phyloP scores from a whole-genome alignment of 2,329 filamentous ascomycete species.

The Fusarium sp. region DNA sequence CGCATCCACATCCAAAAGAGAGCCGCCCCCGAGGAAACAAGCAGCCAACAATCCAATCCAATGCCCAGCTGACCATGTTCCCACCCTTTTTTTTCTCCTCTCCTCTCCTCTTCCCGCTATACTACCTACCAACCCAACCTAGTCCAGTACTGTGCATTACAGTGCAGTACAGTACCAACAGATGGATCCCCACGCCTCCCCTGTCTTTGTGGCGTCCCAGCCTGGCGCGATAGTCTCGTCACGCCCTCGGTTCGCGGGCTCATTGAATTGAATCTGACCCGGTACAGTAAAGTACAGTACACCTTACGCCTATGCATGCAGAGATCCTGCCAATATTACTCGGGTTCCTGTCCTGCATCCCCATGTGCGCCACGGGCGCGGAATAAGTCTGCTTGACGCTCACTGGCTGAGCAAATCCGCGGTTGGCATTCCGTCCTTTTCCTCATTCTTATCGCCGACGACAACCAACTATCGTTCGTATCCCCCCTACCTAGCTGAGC shows the following conservation, averaged over 20 bases:
- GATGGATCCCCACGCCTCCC: conserved; percentile 23
- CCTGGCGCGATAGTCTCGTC: conserved; percentile 32
- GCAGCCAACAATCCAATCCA: background rate
- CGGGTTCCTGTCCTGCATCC: background rate
- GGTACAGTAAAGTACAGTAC: background rate
- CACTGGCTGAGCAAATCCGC: background rate
- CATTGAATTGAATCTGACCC: background rate
- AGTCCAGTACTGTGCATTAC: background rate
- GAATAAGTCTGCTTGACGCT: background rate
- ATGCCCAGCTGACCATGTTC: background rate
- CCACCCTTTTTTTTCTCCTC: background rate
- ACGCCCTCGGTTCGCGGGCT: background rate
- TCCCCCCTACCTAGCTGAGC: conserved; percentile 5
- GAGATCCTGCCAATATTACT: conserved; percentile 2
- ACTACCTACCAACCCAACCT: background rate
- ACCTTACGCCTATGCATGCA: conserved; percentile 17
- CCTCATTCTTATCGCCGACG: background rate
- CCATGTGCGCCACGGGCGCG: background rate
- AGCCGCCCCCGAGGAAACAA: background rate
- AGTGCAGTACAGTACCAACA: background rate
- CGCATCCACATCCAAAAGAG: background rate
- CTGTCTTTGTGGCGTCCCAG: conserved; percentile 21
- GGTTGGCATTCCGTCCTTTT: background rate
- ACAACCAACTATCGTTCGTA: background rate
- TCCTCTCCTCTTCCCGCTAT: background rate